Evolutionary conservation across 2,329 filamentous ascomycete genomes (phyloP).

Genomic region (Rhynchosporium secalis): DNA sequence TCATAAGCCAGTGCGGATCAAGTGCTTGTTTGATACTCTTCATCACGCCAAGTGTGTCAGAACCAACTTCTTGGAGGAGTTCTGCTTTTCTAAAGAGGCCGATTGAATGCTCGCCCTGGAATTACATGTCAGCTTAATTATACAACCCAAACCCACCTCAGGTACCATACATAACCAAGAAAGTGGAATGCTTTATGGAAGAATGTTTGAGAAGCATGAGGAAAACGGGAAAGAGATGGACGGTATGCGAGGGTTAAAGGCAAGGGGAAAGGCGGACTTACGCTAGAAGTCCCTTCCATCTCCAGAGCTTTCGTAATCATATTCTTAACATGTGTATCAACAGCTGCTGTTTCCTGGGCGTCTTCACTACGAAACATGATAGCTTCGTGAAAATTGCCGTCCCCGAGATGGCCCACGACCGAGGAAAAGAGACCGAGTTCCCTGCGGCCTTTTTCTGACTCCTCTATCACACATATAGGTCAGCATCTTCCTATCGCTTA

Average conservation of each 20-base stretch:
- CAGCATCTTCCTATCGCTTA: too few species aligned
- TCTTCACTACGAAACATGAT: conserved; percentile 82
- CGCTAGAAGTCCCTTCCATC: conserved; percentile 89
- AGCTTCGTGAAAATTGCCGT: conserved; percentile 90
- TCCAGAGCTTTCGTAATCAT: conserved; percentile 86
- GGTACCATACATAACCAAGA: too few species aligned
- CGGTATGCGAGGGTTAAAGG: neutral
- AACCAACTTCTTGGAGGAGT: conserved; percentile 73
- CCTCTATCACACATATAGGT: conserved; percentile 43
- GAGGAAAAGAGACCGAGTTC: conserved; percentile 80
- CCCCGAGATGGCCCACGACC: conserved; percentile 84
- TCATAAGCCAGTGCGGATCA: conserved; percentile 84
- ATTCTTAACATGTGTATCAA: conserved; percentile 76
- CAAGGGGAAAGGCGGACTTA: conserved; percentile 27
- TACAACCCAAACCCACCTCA: too few species aligned
- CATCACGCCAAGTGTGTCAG: conserved; percentile 81
- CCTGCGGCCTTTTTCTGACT: conserved; percentile 84
- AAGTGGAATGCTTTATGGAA: neutral
- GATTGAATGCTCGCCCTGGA: conserved; percentile 73
- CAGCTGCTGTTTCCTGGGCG: conserved; percentile 66
- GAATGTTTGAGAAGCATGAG: neutral
- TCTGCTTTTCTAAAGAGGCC: conserved; percentile 83
- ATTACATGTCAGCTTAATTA: neutral
- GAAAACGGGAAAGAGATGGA: too few species aligned
- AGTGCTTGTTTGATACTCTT: conserved; percentile 73